Percentiles rank a stretch among this genome's conserved stretches.
phyloP scores from a whole-genome alignment of 345 rosid species.

The Eutrema yunnanense region DNA sequence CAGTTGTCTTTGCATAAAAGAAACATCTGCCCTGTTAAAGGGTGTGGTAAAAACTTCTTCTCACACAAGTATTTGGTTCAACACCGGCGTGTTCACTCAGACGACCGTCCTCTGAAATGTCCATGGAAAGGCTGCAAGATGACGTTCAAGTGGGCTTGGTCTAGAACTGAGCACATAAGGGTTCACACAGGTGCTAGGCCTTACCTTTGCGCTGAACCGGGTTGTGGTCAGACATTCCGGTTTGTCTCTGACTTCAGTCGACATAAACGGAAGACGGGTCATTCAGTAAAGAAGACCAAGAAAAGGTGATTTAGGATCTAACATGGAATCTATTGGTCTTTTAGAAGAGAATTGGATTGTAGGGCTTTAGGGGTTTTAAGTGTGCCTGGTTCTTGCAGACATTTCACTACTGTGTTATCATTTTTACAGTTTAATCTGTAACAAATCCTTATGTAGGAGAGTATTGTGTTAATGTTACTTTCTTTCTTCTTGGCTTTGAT shows the following conservation, averaged over 20 bases:
- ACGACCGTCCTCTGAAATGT: slow-evolving; percentile 96
- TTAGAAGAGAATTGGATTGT: slow-evolving; percentile 7
- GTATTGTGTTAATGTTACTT: neutral
- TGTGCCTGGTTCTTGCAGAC: neutral
- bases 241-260: slow-evolving; percentile 96
- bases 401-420: neutral
- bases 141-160: slow-evolving; percentile 99
- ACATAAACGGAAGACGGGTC: slow-evolving; percentile 94
- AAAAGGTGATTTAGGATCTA: slow-evolving; percentile 28
- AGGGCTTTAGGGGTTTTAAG: neutral
- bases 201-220: slow-evolving; percentile 67
- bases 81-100: slow-evolving; percentile 78
- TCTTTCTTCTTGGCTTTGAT: neutral
- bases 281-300: slow-evolving; percentile 57
- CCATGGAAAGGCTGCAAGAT: slow-evolving; percentile 99
- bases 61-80: slow-evolving; percentile 96
- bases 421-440: neutral
- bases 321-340: slow-evolving; percentile 21
- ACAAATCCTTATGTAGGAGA: neutral
- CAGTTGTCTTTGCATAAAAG: slow-evolving; percentile 68
- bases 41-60: slow-evolving; percentile 90
- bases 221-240: slow-evolving; percentile 89
- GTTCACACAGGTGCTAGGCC: slow-evolving; percentile 99
- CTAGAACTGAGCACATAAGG: slow-evolving; percentile 88
- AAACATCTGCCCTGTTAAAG: slow-evolving; percentile 84